Conservation (phyloP, 345 rosid species). For the Lumnitzera littorea region DNA sequence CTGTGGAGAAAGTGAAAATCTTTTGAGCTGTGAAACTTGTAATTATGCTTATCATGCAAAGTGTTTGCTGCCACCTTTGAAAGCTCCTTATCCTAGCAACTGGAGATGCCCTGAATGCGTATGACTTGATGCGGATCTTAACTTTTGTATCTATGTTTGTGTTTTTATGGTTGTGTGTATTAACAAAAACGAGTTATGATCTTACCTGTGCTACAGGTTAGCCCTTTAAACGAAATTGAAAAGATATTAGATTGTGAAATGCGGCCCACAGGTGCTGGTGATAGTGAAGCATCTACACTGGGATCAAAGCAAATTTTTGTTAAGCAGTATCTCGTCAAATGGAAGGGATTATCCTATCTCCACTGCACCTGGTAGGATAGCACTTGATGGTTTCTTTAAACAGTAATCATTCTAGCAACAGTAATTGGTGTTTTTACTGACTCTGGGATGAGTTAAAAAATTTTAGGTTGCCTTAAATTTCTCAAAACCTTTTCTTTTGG, state of each 20-base stretch:
- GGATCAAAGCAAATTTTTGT: conserved; percentile 71
- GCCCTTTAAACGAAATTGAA: conserved; percentile 90
- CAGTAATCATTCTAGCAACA: too few relatives aligned
- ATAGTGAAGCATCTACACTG: conserved; percentile 50
- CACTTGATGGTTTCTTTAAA: too few relatives aligned
- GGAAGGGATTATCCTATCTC: conserved; percentile 97
- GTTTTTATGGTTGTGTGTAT: background rate
- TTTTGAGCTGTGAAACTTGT: conserved; percentile 80
- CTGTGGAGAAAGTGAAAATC: conserved; percentile 71
- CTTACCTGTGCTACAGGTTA: conserved; percentile 55
- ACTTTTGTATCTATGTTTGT: background rate
- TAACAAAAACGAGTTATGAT: conserved; percentile 15
- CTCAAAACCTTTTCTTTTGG: background rate
- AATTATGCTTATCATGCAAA: conserved; percentile 76
- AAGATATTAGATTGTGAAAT: conserved; percentile 85
- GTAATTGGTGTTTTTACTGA: too few relatives aligned
- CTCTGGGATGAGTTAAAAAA: too few relatives aligned
- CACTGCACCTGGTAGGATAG: conserved; percentile 81
- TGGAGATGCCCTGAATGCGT: conserved; percentile 99
- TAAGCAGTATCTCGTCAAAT: conserved; percentile 96
- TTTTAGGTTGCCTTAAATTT: too few relatives aligned
- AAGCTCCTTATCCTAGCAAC: conserved; percentile 57
- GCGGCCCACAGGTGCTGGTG: conserved; percentile 85
- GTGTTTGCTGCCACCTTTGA: conserved; percentile 75
- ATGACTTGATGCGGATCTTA: conserved; percentile 20